Evolutionary conservation across 2,329 filamentous ascomycete genomes (phyloP).

Genomic region (Colletotrichum ledebouriae): DNA sequence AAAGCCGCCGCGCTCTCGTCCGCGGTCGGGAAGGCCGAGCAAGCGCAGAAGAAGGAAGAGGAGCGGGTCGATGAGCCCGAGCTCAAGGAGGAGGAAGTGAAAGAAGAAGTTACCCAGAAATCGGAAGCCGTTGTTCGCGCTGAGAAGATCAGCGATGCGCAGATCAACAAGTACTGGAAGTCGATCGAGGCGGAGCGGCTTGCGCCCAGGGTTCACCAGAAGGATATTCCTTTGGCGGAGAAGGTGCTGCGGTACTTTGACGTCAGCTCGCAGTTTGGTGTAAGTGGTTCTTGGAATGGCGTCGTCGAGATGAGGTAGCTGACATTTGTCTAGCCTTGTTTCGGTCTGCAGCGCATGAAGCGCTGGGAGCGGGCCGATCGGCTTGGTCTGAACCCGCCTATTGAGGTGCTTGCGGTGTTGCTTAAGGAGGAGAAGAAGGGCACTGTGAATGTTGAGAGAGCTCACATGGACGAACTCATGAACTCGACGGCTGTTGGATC

Average conservation of each 20-base stretch:
- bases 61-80: constrained; percentile 45
- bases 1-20: constrained; percentile 52
- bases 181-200: constrained; percentile 76
- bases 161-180: constrained; percentile 84
- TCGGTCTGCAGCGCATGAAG: constrained; percentile 84
- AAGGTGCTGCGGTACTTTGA: constrained; percentile 94
- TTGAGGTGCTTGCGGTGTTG: constrained; percentile 90
- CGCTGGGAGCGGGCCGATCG: constrained; percentile 89
- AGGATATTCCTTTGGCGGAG: constrained; percentile 78
- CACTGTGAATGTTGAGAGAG: constrained; percentile 69
- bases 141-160: constrained; percentile 72
- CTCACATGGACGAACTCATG: constrained; percentile 80
- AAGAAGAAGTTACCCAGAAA: constrained; percentile 56
- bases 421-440: constrained; percentile 76
- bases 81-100: constrained; percentile 46
- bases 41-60: constrained; percentile 43
- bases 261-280: constrained; percentile 90
- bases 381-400: constrained; percentile 86
- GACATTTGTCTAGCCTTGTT: constrained; percentile 76
- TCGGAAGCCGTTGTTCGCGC: constrained; percentile 70
- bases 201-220: constrained; percentile 82
- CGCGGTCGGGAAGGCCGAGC: constrained; percentile 43
- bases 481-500: constrained; percentile 62
- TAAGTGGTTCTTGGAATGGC: constrained; percentile 65
- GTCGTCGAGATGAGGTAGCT: background rate